phyloP scores from a whole-genome alignment of 345 rosid species.

The Aethionema arabicum region DNA sequence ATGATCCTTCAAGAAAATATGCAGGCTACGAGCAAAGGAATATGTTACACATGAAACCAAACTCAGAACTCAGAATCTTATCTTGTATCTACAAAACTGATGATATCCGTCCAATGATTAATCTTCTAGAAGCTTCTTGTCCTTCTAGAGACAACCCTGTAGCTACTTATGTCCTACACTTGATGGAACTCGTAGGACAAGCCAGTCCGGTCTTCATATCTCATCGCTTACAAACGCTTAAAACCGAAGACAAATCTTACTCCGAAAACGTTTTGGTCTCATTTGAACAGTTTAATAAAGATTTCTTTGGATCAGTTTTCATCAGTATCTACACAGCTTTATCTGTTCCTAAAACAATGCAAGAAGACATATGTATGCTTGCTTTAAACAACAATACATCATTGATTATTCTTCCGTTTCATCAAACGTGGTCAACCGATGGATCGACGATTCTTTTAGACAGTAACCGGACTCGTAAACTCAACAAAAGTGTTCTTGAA shows the following conservation, averaged over 20 bases:
- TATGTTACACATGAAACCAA: constrained; percentile 35
- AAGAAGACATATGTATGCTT: constrained; percentile 45
- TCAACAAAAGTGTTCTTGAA: constrained; percentile 41
- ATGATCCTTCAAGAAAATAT: constrained; percentile 47
- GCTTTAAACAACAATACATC: constrained; percentile 42
- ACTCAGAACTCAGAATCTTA: constrained; percentile 43
- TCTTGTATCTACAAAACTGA: constrained; percentile 49
- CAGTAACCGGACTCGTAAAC: constrained; percentile 23
- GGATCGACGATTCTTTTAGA: constrained; percentile 40
- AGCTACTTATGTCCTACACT: constrained; percentile 31
- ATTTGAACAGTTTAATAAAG: constrained; percentile 32
- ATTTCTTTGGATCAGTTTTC: constrained; percentile 27
- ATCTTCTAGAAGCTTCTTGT: constrained; percentile 37
- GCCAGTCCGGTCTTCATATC: constrained; percentile 33
- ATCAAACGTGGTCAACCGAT: constrained; percentile 36
- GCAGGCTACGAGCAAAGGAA: constrained; percentile 50
- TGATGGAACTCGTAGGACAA: constrained; percentile 36
- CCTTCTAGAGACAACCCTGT: constrained; percentile 30
- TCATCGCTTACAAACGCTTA: constrained; percentile 32
- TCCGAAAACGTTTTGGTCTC: constrained; percentile 30
- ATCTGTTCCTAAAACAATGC: constrained; percentile 39
- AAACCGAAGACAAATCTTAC: constrained; percentile 18
- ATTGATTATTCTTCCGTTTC: constrained; percentile 45
- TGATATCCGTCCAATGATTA: constrained; percentile 36
- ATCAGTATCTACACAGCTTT: constrained; percentile 37